Evolutionary conservation across 148 eudicot species (phyloP).

Genomic region (Drosera capensis): DNA sequence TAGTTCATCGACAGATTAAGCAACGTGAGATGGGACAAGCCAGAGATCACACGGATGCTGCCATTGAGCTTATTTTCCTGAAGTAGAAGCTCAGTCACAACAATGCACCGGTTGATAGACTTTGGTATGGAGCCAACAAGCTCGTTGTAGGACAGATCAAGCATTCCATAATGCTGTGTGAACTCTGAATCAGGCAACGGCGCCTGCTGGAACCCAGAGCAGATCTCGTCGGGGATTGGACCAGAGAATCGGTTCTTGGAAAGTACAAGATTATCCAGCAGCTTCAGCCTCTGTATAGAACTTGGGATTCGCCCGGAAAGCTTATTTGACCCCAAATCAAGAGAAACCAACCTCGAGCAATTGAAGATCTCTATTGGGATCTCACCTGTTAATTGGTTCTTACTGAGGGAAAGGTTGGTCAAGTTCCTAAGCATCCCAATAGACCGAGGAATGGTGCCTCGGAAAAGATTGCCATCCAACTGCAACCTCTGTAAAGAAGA

Average conservation of each 20-base stretch:
- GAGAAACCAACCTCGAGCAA: constrained; percentile 40
- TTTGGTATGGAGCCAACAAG: background rate
- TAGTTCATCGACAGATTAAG: constrained; percentile 64
- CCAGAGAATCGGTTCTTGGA: constrained; percentile 34
- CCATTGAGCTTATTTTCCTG: background rate
- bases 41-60: constrained; percentile 40
- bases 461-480: constrained; percentile 28
- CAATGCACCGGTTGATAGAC: background rate
- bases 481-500: constrained; percentile 21
- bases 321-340: constrained; percentile 27
- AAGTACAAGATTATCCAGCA: constrained; percentile 71
- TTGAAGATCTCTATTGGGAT: constrained; percentile 13
- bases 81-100: background rate
- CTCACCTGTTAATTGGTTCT: background rate
- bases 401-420: background rate
- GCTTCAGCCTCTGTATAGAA: constrained; percentile 26
- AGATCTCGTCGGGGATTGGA: background rate
- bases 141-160: background rate
- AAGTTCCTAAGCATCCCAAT: constrained; percentile 10
- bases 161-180: background rate
- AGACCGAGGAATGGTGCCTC: constrained; percentile 31
- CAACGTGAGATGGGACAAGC: constrained; percentile 38
- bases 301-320: constrained; percentile 7
- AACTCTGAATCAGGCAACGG: background rate
- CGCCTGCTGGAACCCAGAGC: constrained; percentile 12